Base-by-base conservation (phyloP, 2,329 filamentous ascomycete genomes). In the Calonectria hongkongensis region DNA sequence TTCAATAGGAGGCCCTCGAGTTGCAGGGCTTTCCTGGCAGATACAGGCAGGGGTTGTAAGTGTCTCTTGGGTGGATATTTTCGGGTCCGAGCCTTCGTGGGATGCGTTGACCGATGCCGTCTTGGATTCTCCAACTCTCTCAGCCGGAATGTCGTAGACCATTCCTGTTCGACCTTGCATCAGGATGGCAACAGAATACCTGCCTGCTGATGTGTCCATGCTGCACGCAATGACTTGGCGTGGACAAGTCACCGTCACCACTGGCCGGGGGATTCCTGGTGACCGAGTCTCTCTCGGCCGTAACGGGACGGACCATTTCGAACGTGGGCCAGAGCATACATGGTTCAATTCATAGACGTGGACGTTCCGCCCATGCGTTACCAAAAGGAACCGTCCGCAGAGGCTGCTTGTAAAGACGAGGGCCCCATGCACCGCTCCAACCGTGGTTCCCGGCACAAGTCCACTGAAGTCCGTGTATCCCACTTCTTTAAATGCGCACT, bases 121-220 rank as follows among this genome's bases (percentile, higher is more conserved):
- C 39, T 65, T 78, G 28, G 68, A 66, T 16, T 50, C 50, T 25
- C 45, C 62, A 21, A 67, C 70, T 36, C 73, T 66, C 47, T 78
- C 68, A 10, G 77, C 71, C 60, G 81, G 81, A 13, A 92, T 82
- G 64, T 93, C 89, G 76, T 88, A 92, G 1, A 93, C 86, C 79
- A 93, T 86, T 4, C 91, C 92, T 79, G 90, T 86, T 3, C 92
- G 88, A 8, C 89, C 90, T 73, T 90, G 87, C 58, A 93, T 84
- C 10, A 94, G 83, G 36, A 90, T 87, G 18, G 91, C 91, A 65
- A 93, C 84, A 8, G 90, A 86, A 75, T 89, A 86, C 51, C 87
- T 85, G 10, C 88, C 84, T 2, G 86, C 87, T 5, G 88, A 91
- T 0, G 89, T 90, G 79, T 93, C 91, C 87, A 94, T 92, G 73